Base-by-base conservation (phyloP, 2,329 filamentous ascomycete genomes). In the Bipolaris oryzae region DNA sequence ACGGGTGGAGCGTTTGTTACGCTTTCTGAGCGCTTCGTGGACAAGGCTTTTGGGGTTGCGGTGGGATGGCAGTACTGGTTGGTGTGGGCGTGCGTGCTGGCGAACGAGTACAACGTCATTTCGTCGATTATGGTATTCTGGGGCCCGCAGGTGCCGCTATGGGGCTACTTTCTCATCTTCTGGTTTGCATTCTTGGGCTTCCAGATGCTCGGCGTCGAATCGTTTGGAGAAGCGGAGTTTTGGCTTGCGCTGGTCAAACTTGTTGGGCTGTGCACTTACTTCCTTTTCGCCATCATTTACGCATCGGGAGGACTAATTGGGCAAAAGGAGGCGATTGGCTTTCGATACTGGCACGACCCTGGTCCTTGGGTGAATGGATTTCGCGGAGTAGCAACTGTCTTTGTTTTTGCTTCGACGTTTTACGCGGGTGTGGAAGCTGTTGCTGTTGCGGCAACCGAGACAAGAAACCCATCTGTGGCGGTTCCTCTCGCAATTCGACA, bases 21-120 rank as follows among this genome's bases (percentile, higher is more conserved):
- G 9, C 82, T 91, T 34, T 87, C 87, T 0, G 86, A 89, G 60
- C 83, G 89, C 7, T 88, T 92, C 62, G 67, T 73, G 35, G 61
- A 68, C 23, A 61, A 65, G 25, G 62, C 64, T 9, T 66, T 64
- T 38, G 60, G 62, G 9, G 64, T 72, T 11, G 68, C 71, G 7
- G 64, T 74, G 7, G 69, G 69, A 20, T 74, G 71, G 72, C 66
- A 70, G 20, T 74, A 74, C 53, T 74, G 69, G 68, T 62, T 89
- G 67, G 87, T 89, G 54, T 89, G 86, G 86, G 81, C 82, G 35
- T 81, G 81, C 13, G 86, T 90, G 6, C 77, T 90, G 44, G 83
- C 87, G 39, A 90, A 89, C 67, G 88, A 91, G 72, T 90, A 89
- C 74, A 90, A 90, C 57, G 86, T 87, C 49, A 84, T 88, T 20